These are phyloP conservation scores for Ganoderma boninense DNA, from an alignment of 1,284 basidiomycete genomes.

Conservation along the genomic window DNA sequence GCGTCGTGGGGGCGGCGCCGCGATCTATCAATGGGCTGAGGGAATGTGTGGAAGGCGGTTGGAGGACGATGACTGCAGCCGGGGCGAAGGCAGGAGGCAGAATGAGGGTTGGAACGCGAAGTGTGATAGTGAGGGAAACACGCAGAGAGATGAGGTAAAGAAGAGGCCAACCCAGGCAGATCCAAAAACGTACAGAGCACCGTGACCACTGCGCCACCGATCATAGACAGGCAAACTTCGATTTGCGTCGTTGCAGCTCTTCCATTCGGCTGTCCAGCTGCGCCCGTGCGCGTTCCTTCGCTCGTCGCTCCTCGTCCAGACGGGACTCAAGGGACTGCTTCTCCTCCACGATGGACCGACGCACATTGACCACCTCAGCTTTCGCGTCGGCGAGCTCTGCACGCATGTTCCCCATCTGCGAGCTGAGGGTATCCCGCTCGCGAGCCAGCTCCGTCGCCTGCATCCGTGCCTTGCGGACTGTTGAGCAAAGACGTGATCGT, in stretches of 20 bases:
- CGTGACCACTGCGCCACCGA: slow-evolving; percentile 10
- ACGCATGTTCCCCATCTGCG: slow-evolving; percentile 70
- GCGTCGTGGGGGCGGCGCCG: neutral
- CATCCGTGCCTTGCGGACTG: slow-evolving; percentile 90
- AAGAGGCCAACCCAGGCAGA: slow-evolving; percentile 7
- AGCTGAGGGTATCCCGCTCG: slow-evolving; percentile 79
- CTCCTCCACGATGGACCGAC: slow-evolving; percentile 83
- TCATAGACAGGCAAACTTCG: slow-evolving; percentile 81
- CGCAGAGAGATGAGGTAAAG: slow-evolving; percentile 2
- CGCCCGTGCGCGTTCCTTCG: slow-evolving; percentile 83
- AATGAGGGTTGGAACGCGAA: slow-evolving; percentile 1
- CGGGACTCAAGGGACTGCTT: slow-evolving; percentile 84
- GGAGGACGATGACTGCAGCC: slow-evolving; percentile 8
- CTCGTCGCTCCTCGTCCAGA: slow-evolving; percentile 82
- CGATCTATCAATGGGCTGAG: slow-evolving; percentile 13
- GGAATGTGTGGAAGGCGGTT: slow-evolving; percentile 18
- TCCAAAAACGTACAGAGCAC: slow-evolving; percentile 7
- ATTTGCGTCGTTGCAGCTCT: slow-evolving; percentile 82
- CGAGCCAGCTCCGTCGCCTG: slow-evolving; percentile 87
- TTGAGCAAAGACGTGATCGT: slow-evolving; percentile 8
- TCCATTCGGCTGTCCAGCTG: slow-evolving; percentile 89
- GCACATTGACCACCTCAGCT: slow-evolving; percentile 79
- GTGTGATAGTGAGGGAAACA: slow-evolving; percentile 5
- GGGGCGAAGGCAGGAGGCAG: slow-evolving; percentile 8
- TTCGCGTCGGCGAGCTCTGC: slow-evolving; percentile 78